A percentile compares a stretch with the other conserved stretches of the same genome.
Evolutionary conservation across 371 early-diverging fungal genomes (phyloP).

Genomic region (Apophysomyces variabilis): DNA sequence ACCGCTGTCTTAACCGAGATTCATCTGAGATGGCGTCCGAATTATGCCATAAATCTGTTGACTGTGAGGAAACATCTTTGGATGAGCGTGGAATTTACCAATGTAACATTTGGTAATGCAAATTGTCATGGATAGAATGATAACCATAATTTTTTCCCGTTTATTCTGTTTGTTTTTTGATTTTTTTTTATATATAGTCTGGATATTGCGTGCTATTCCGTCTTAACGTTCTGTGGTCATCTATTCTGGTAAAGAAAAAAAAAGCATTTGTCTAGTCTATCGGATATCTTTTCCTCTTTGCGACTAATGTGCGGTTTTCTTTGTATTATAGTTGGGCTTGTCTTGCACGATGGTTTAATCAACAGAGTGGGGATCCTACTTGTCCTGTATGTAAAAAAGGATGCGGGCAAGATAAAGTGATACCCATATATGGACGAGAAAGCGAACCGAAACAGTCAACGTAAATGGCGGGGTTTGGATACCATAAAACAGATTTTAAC

Average conservation of each 20-base stretch:
- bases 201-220: constrained; percentile 73
- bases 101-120: constrained; percentile 43
- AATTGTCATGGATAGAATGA: neutral
- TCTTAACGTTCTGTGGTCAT: constrained; percentile 77
- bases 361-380: constrained; percentile 36
- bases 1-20: neutral
- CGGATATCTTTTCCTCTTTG: too few species aligned
- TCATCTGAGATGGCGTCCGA: constrained; percentile 1
- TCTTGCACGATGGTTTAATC: constrained; percentile 40
- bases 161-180: neutral
- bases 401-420: constrained; percentile 77
- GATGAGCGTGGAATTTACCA: constrained; percentile 30
- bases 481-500: neutral
- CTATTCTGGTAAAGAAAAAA: constrained; percentile 63
- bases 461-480: constrained; percentile 25
- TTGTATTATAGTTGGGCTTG: constrained; percentile 34
- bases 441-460: constrained; percentile 74
- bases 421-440: constrained; percentile 79
- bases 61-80: neutral
- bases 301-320: neutral
- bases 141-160: too few species aligned
- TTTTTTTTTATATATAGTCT: constrained; percentile 46
- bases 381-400: constrained; percentile 81
- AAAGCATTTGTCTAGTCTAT: neutral
- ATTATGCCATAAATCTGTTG: constrained; percentile 9